phyloP scores from a whole-genome alignment of 2,329 filamentous ascomycete species.

The Ilyonectria mors-panacis region DNA sequence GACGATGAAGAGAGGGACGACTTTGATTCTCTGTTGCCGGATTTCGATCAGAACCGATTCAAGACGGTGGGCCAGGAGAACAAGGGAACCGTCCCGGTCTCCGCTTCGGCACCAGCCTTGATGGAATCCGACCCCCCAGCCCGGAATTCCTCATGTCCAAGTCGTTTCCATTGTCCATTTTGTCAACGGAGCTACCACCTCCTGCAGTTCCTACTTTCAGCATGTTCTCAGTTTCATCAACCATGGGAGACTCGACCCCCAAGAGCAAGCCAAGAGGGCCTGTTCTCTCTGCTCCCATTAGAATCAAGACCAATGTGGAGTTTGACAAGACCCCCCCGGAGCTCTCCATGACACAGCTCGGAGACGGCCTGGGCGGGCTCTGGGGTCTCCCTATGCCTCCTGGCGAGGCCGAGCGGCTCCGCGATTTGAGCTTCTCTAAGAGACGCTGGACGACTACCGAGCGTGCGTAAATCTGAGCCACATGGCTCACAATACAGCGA shows the following conservation, averaged over 20 bases:
- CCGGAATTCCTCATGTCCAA: conserved; percentile 39
- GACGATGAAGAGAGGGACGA: conserved; percentile 57
- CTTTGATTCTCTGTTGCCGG: conserved; percentile 65
- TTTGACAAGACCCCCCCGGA: conserved; percentile 52
- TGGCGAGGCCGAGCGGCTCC: conserved; percentile 61
- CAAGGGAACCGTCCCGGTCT: conserved; percentile 21
- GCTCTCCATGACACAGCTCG: conserved; percentile 53
- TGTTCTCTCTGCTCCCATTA: conserved; percentile 55
- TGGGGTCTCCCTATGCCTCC: conserved; percentile 62
- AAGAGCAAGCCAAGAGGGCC: conserved; percentile 46
- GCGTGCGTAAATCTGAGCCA: conserved; percentile 44
- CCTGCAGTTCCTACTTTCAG: conserved; percentile 39
- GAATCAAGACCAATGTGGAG: conserved; percentile 52
- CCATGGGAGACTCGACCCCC: conserved; percentile 32
- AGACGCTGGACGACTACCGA: conserved; percentile 71
- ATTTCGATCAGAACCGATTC: conserved; percentile 63
- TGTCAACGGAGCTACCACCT: conserved; percentile 42
- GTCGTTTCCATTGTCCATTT: conserved; percentile 35
- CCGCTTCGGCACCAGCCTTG: conserved; percentile 18
- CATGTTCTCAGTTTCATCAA: conserved; percentile 40
- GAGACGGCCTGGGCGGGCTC: conserved; percentile 58
- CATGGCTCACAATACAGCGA: conserved; percentile 15
- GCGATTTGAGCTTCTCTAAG: conserved; percentile 64
- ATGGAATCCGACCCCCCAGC: conserved; percentile 31
- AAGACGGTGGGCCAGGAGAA: conserved; percentile 34